A percentile compares a stretch with the other conserved stretches of the same genome.
phyloP scores from a whole-genome alignment of 306 rosid genomes.

The Pueraria montana region DNA sequence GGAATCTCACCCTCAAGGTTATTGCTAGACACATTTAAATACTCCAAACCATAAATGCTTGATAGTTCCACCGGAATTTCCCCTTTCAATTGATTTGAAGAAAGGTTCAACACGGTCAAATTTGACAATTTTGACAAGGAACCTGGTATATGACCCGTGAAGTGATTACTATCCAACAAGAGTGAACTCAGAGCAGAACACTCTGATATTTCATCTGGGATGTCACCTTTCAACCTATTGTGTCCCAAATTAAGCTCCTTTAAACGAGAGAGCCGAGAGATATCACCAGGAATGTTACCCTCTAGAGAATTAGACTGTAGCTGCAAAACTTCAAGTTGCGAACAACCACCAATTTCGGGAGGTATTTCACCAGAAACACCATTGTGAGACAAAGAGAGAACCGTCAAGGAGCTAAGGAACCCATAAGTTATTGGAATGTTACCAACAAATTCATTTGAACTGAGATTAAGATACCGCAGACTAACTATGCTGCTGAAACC shows the following conservation, averaged over 20 bases:
- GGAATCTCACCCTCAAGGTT: conserved; percentile 83
- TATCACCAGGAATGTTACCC: conserved; percentile 58
- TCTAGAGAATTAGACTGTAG: conserved; percentile 62
- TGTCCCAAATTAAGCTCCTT: conserved; percentile 74
- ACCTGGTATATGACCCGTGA: conserved; percentile 71
- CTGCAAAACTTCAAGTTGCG: conserved; percentile 76
- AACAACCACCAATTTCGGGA: conserved; percentile 70
- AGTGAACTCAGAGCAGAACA: conserved; percentile 69
- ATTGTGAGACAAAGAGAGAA: conserved; percentile 70
- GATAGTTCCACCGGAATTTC: conserved; percentile 61
- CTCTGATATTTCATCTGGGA: conserved; percentile 69
- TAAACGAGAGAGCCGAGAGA: conserved; percentile 60
- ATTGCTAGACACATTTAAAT: conserved; percentile 69
- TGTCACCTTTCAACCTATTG: conserved; percentile 70
- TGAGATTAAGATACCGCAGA: conserved; percentile 70
- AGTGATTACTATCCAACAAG: conserved; percentile 64
- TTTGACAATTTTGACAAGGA: conserved; percentile 66
- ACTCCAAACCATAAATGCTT: conserved; percentile 55
- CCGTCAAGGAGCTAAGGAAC: conserved; percentile 62
- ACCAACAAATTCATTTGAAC: conserved; percentile 68
- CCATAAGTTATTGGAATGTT: conserved; percentile 76
- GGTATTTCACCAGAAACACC: conserved; percentile 67
- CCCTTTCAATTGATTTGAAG: conserved; percentile 74
- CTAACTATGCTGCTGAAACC: conserved; percentile 86
- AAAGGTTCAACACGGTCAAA: conserved; percentile 62